Conservation (phyloP, 2,329 filamentous ascomycete genomes). For the Tolypocladium tundrense region DNA sequence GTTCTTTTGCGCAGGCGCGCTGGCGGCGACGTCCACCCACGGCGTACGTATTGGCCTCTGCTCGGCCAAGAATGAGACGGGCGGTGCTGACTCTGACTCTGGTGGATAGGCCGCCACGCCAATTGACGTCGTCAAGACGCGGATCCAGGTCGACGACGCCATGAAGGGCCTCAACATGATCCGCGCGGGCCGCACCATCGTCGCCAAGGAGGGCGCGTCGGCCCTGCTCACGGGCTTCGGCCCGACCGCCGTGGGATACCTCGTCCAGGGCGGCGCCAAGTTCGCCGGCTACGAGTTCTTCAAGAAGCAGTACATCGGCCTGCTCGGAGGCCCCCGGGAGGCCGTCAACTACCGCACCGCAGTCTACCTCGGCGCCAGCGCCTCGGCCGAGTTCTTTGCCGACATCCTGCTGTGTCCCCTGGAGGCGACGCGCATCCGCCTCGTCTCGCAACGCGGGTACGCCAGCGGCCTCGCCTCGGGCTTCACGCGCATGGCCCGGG, state of each 20-base stretch:
- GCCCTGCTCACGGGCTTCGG: slow-evolving; percentile 77
- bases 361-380: slow-evolving; percentile 64
- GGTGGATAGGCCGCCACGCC: slow-evolving; percentile 37
- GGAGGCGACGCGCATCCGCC: slow-evolving; percentile 69
- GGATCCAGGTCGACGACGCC: slow-evolving; percentile 79
- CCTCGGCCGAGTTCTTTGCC: slow-evolving; percentile 60
- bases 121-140: slow-evolving; percentile 72
- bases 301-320: slow-evolving; percentile 76
- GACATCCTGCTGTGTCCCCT: slow-evolving; percentile 83
- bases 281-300: slow-evolving; percentile 92
- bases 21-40: slow-evolving; percentile 41
- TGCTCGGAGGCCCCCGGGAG: slow-evolving; percentile 43
- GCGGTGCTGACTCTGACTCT: neutral
- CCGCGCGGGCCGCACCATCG: slow-evolving; percentile 67
- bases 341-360: slow-evolving; percentile 35
- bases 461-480: slow-evolving; percentile 61
- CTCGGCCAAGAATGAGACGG: neutral
- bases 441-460: slow-evolving; percentile 73
- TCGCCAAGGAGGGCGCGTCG: slow-evolving; percentile 67
- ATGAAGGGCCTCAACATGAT: slow-evolving; percentile 81
- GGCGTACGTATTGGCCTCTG: slow-evolving; percentile 25
- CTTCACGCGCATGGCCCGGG: slow-evolving; percentile 64
- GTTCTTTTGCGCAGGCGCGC: slow-evolving; percentile 42
- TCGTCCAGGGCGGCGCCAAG: slow-evolving; percentile 83
- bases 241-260: slow-evolving; percentile 77